Evolutionary conservation across 176 grass and related monocot species (phyloP), one percentile per base, ranked within the genome.

Genomic region (Eragrostis nindensis): DNA sequence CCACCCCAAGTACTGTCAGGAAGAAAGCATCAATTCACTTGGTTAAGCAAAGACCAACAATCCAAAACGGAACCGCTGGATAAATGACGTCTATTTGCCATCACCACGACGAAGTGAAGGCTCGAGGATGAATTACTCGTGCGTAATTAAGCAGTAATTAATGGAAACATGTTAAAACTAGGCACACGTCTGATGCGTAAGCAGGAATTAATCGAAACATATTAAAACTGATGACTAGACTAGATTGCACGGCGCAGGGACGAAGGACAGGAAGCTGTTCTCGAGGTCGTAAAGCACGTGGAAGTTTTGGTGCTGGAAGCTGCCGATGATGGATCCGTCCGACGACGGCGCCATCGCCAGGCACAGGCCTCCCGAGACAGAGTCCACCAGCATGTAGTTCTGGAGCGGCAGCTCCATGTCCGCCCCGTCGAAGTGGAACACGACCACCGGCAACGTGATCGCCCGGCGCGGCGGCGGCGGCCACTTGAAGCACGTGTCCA

Each of bases 251-350:
- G 80, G 80, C 44, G 80, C 75, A 6, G 89, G 84, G 26, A 56
- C 70, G 64, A 91, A 91, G 22, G 85, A 84, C 36, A 91, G n/a
- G 13, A 84, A 16, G 80, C 80, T 87, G 85, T 91, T 87, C 71
- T 80, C 77, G 64, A 81, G 79, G 82, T 89, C 87, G 87, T 89
- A 89, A 56, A 85, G 87, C 65, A 89, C 66, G 71, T 85, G 77
- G 48, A 89, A 81, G 77, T 89, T 89, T 55, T 80, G 78, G 36
- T 89, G 82, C 82, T 89, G 87, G 77, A 71, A 89, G 82, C 21
- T 89, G 38, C 87, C 87, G 66, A 89, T 77, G 77, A 85, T 76
- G 82, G 87, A 71, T 65, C 87, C 87, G 13, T 76, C 87, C 4
- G 8, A 8, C 0, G 87, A 89, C 26, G 77, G 48, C 3, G 82